Evolutionary conservation across 805 yeast species (phyloP).

Genomic region (Hanseniaspora vineae): DNA sequence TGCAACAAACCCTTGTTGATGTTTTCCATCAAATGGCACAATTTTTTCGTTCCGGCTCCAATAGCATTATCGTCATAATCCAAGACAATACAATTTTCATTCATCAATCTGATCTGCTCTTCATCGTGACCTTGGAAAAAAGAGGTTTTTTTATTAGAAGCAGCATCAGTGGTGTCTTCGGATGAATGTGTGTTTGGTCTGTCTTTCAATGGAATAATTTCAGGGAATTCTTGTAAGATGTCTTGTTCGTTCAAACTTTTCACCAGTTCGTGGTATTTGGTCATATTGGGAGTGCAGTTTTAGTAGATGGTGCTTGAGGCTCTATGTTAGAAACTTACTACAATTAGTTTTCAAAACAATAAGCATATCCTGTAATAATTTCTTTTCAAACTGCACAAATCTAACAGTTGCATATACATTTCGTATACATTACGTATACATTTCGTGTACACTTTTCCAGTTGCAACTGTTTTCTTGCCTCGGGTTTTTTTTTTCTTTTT

Average conservation of each 20-base stretch:
- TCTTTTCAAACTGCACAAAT: no score
- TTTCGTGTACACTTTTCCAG: no score
- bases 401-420: no score
- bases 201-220: conserved; percentile 47
- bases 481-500: no score
- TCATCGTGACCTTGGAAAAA: conserved; percentile 73
- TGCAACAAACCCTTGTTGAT: conserved; percentile 80
- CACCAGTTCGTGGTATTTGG: conserved; percentile 3
- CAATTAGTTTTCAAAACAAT: no score
- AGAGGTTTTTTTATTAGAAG: conserved; percentile 1
- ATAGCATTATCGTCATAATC: conserved; percentile 79
- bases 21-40: conserved; percentile 79
- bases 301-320: no score
- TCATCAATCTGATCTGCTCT: conserved; percentile 92
- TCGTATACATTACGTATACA: no score
- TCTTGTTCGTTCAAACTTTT: conserved; percentile 1
- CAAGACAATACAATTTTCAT: conserved; percentile 87
- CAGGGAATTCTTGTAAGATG: conserved; percentile 39
- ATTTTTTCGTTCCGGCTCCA: conserved; percentile 89
- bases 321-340: no score
- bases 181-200: conserved; percentile 45
- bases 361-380: no score
- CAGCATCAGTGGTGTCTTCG: conserved; percentile 9
- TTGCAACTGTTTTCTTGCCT: no score
- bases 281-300: conserved; percentile 1